Evolutionary conservation across 345 rosid species (phyloP).

Genomic region (Orychophragmus violaceus): DNA sequence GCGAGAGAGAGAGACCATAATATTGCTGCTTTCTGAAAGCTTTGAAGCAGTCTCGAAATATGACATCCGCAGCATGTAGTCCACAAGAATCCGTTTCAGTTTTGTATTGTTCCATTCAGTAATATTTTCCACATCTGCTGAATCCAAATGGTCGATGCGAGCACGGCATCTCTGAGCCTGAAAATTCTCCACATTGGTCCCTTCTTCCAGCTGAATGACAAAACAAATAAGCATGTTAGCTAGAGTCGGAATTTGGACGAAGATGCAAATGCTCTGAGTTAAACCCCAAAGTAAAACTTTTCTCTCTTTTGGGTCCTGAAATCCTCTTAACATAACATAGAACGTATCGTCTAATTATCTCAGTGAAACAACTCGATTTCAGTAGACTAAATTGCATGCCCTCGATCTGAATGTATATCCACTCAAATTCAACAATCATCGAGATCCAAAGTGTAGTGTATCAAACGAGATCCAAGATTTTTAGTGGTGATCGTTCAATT

Average conservation of each 20-base stretch:
- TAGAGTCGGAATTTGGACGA: not conserved
- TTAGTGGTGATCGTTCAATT: not conserved
- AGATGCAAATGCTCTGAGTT: not conserved
- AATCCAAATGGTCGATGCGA: conserved; percentile 85
- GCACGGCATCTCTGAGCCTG: conserved; percentile 90
- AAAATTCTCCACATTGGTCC: conserved; percentile 59
- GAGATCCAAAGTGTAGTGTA: not conserved
- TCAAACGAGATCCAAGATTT: conserved; percentile 9
- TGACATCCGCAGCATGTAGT: conserved; percentile 91
- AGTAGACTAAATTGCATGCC: not conserved
- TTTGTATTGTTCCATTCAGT: conserved; percentile 72
- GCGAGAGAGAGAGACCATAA: conserved; percentile 40
- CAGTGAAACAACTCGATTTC: too few species aligned
- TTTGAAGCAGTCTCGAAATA: conserved; percentile 74
- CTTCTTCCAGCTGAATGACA: conserved; percentile 73
- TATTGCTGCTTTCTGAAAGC: conserved; percentile 69
- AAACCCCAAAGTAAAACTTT: too few species aligned
- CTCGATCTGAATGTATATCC: not conserved
- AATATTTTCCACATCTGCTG: conserved; percentile 59
- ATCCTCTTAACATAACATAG: too few species aligned
- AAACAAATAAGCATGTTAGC: not conserved
- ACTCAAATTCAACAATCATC: not conserved
- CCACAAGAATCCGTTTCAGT: conserved; percentile 83
- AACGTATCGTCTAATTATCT: too few species aligned
- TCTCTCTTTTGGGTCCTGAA: too few species aligned